A percentile compares a stretch with the other conserved stretches of the same genome.
Conservation (phyloP, 148 eudicot genomes). For the Diospyros lotus region DNA sequence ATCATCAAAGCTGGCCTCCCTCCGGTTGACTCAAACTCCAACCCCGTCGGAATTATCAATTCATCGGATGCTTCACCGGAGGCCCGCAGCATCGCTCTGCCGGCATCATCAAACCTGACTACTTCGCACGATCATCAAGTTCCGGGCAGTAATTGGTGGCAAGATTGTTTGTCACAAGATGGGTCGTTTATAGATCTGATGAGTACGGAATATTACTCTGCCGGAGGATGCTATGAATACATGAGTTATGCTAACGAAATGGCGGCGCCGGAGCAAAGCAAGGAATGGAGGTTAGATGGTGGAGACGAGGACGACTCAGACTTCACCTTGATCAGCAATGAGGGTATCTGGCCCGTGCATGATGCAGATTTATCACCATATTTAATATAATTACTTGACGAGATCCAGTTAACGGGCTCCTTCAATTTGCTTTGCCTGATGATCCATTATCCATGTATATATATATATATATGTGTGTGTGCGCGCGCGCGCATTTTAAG, state of each 20-base stretch:
- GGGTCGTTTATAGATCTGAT: background rate
- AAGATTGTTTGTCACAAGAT: background rate
- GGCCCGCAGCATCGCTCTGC: background rate
- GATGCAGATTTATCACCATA: background rate
- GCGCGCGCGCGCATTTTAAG: no score
- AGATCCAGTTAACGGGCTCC: no score
- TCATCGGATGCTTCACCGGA: background rate
- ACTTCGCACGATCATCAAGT: background rate
- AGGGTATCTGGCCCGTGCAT: background rate
- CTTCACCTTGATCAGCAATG: background rate
- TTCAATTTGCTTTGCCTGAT: no score
- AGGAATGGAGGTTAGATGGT: background rate
- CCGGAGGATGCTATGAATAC: background rate
- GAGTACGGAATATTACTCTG: background rate
- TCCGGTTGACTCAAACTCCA: background rate
- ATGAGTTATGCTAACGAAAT: background rate
- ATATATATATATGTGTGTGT: no score
- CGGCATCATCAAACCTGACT: background rate
- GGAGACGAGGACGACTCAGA: slow-evolving; percentile 1
- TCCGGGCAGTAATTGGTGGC: background rate
- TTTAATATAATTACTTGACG: background rate
- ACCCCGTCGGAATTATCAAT: no score
- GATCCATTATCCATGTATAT: no score
- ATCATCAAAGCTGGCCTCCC: background rate
- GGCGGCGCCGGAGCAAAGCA: background rate